phyloP scores from a whole-genome alignment of 1,139 yeast genomes.

The Zhuliangozyma blackwelliae region DNA sequence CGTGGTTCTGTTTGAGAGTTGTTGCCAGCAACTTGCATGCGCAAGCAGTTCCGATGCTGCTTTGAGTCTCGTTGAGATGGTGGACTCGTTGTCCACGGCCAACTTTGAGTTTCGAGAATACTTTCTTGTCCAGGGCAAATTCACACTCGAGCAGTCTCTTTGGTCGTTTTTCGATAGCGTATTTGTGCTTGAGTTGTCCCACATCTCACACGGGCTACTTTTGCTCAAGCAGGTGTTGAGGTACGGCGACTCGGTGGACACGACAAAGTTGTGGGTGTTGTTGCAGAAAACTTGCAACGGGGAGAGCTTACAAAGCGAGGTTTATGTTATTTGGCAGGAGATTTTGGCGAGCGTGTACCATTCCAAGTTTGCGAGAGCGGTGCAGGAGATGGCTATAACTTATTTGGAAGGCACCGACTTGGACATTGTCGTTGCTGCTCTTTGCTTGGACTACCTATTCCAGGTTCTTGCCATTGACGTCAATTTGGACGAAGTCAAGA shows the following conservation, averaged over 20 bases:
- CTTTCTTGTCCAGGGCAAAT: slow-evolving; percentile 21
- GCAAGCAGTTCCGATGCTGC: slow-evolving; percentile 2
- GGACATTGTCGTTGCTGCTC: slow-evolving; percentile 1
- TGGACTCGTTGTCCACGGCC: slow-evolving; percentile 7
- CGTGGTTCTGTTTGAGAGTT: slow-evolving; percentile 7
- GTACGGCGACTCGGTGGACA: slow-evolving; percentile 7
- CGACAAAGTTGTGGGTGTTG: slow-evolving; percentile 5
- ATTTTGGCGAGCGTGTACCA: slow-evolving; percentile 4
- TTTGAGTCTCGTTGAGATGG: slow-evolving; percentile 2
- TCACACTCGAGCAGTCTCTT: slow-evolving; percentile 21
- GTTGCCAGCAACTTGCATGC: slow-evolving; percentile 7
- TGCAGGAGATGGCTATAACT: slow-evolving; percentile 6
- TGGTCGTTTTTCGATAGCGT: slow-evolving; percentile 9
- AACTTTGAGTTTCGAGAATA: slow-evolving; percentile 24
- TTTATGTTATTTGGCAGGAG: slow-evolving; percentile 10
- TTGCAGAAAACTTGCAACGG: slow-evolving; percentile 3
- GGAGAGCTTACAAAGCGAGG: slow-evolving; percentile 7
- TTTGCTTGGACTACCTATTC: slow-evolving; percentile 9
- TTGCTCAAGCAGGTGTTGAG: slow-evolving; percentile 7
- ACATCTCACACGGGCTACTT: slow-evolving; percentile 5
- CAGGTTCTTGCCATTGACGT: slow-evolving; percentile 5
- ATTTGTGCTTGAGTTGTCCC: background rate
- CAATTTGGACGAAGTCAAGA: slow-evolving; percentile 1
- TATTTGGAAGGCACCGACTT: slow-evolving; percentile 5
- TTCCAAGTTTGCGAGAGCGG: background rate